Evolutionary conservation across 1,284 basidiomycete genomes (phyloP).

Genomic region (Sporisorium iseilematis-ciliati): DNA sequence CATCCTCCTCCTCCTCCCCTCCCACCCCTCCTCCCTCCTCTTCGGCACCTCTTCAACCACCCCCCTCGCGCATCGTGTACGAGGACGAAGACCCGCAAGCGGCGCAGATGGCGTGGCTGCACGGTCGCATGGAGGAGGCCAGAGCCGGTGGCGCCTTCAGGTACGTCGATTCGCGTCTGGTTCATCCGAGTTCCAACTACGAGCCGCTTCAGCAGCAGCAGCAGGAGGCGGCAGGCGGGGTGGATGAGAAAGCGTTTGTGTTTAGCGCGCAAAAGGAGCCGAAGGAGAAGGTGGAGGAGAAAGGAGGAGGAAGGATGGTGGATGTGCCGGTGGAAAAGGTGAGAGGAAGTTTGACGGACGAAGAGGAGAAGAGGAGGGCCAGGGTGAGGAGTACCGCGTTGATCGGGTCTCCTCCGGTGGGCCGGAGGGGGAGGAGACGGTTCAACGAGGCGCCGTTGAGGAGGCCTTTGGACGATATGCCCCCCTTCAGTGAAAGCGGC

Average conservation of each 20-base stretch:
- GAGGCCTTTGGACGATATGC: no score
- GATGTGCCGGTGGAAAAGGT: conserved; percentile 10
- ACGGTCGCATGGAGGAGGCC: neutral
- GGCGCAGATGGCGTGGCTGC: conserved; percentile 10
- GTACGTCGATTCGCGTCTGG: conserved; percentile 2
- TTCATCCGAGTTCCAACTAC: neutral
- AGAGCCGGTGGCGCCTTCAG: neutral
- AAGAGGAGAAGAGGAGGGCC: no score
- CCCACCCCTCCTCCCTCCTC: no score
- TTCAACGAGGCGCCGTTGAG: conserved; percentile 15
- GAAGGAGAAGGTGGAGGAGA: neutral
- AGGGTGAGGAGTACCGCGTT: neutral
- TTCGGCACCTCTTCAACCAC: no score
- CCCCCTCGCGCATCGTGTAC: conserved; percentile 2
- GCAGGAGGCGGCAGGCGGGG: neutral
- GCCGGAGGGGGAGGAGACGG: neutral
- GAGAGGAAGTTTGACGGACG: neutral
- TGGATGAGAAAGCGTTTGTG: neutral
- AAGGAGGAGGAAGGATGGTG: no score
- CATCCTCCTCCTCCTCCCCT: no score
- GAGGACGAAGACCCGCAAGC: conserved; percentile 21
- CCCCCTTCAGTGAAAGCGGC: no score
- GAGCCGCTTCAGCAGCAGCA: neutral
- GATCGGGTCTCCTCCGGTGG: neutral
- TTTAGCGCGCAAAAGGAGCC: neutral